Evolutionary conservation across 768 basidiomycete genomes (phyloP).

Genomic region (Amylocystis lapponica): DNA sequence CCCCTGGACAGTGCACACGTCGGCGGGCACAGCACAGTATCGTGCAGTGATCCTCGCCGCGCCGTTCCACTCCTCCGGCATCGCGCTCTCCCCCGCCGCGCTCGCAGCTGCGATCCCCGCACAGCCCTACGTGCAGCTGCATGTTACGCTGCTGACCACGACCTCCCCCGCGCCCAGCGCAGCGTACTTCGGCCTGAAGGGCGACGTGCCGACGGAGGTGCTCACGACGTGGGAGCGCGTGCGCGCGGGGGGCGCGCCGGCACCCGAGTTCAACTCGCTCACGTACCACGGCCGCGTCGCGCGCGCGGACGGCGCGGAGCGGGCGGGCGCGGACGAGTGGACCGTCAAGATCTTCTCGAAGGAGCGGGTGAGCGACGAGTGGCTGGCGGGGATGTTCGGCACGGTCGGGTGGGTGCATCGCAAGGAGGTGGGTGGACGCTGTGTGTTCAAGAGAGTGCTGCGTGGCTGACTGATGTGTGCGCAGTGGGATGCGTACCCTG

Average conservation of each 20-base stretch:
- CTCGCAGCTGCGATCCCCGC: conserved; percentile 50
- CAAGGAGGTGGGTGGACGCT: conserved; percentile 51
- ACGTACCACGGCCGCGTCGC: conserved; percentile 65
- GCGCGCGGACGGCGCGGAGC: conserved; percentile 28
- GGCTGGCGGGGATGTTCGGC: conserved; percentile 60
- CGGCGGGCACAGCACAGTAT: conserved; percentile 34
- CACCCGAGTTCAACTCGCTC: conserved; percentile 81
- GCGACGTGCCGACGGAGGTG: conserved; percentile 53
- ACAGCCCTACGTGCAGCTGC: conserved; percentile 77
- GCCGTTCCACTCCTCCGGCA: conserved; percentile 69
- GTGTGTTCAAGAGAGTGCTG: too few species aligned
- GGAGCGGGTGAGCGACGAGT: conserved; percentile 55
- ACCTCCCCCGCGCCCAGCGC: conserved; percentile 54
- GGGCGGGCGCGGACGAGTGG: conserved; percentile 46
- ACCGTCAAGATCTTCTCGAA: conserved; percentile 87
- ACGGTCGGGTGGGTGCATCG: conserved; percentile 73
- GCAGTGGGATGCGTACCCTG: conserved; percentile 80
- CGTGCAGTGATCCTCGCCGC: conserved; percentile 81
- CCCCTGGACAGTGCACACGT: conserved; percentile 49
- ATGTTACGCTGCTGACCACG: conserved; percentile 88
- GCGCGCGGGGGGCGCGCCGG: conserved; percentile 32
- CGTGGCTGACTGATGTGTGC: not conserved
- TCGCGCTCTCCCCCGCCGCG: conserved; percentile 42
- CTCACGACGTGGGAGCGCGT: conserved; percentile 68
- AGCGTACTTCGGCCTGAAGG: conserved; percentile 59